These are phyloP conservation scores for Lasiodiplodia gonubiensis DNA, from an alignment of 2,329 filamentous ascomycete species.

Conservation along the genomic window DNA sequence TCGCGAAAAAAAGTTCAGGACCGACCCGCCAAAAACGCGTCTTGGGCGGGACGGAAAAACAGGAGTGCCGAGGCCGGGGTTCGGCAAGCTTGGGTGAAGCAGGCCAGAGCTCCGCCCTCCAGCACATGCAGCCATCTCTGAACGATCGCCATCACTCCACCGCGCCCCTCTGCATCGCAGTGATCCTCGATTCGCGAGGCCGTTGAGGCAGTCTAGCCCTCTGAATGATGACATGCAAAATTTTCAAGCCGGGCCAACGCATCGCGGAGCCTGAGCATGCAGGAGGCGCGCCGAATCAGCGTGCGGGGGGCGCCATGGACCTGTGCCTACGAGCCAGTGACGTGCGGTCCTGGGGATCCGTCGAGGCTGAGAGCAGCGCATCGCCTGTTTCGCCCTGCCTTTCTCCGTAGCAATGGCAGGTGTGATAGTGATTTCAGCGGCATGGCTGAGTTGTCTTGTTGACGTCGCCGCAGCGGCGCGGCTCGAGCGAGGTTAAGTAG, in stretches of 20 bases:
- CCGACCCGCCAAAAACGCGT: conserved; percentile 7
- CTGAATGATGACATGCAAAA: conserved; percentile 20
- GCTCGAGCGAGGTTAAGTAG: conserved; percentile 18
- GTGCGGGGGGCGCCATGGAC: conserved; percentile 17
- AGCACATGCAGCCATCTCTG: conserved; percentile 20
- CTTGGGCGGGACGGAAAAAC: conserved; percentile 15
- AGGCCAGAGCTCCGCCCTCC: conserved; percentile 9
- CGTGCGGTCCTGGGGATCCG: conserved; percentile 8
- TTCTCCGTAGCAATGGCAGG: conserved; percentile 12
- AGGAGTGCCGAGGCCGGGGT: background rate
- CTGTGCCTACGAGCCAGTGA: conserved; percentile 21
- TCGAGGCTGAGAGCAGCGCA: conserved; percentile 17
- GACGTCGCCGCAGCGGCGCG: background rate
- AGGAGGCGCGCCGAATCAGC: conserved; percentile 19
- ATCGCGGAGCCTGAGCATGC: conserved; percentile 26
- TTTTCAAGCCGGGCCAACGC: conserved; percentile 23
- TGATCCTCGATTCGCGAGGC: conserved; percentile 27
- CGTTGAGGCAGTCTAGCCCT: conserved; percentile 13
- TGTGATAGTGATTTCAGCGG: conserved; percentile 26
- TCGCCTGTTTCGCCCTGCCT: conserved; percentile 21
- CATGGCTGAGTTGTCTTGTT: conserved; percentile 23
- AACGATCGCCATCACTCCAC: conserved; percentile 25
- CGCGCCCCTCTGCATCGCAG: conserved; percentile 19
- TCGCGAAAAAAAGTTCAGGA: conserved; percentile 16
- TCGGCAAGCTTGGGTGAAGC: background rate